Base-by-base conservation (phyloP, 1,139 yeast species). In the Yamadazyma diddensiae region DNA sequence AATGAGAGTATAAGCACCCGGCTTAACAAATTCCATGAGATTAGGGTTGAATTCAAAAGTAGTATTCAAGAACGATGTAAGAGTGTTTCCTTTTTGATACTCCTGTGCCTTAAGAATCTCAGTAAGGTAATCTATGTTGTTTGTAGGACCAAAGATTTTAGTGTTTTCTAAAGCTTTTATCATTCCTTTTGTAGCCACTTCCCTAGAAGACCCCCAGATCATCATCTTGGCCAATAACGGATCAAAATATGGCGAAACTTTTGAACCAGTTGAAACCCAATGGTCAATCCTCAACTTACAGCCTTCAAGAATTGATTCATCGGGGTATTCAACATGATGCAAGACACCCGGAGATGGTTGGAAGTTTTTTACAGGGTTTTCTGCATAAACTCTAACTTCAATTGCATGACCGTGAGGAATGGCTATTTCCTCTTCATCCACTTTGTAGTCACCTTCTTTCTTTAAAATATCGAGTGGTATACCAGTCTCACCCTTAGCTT, bases 291-390 rank as follows among this genome's bases (percentile, higher is more conserved):
- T 46, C 8, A 59, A 41, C 18, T 41, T 46, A 24, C 43, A 48
- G 10, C 31, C 39, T 13, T 37, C 42, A 21, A 28, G 21, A 11
- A 21, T 4, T 9, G 19, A 11, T 3, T 21, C 12, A 4, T 34
- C 27, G 11, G 41, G 35, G 36, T 55, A 49, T 5, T 41, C 39
- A 15, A 60, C 64, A 18, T 52, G 24, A 37, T 58, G 63, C 17
- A 61, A 45, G 21, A 54, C 47, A 24, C 65, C 68, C 1, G 67
- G 67, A 11, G 60, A 59, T 6, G 67, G 67, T 22, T 57, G 57
- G 43, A 61, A 61, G 33, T 59, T 45, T 28, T 52, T 50, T 2
- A 56, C 46, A 11, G 67, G 68, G 32, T 62, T 60, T 34, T 61
- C 67, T 3, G 67, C 65, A 35, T 61, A 61, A 6, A 62, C 49